A percentile compares a stretch with the other conserved stretches of the same genome.
Conservation (phyloP, 1,139 yeast genomes). For the Spathaspora sp. region DNA sequence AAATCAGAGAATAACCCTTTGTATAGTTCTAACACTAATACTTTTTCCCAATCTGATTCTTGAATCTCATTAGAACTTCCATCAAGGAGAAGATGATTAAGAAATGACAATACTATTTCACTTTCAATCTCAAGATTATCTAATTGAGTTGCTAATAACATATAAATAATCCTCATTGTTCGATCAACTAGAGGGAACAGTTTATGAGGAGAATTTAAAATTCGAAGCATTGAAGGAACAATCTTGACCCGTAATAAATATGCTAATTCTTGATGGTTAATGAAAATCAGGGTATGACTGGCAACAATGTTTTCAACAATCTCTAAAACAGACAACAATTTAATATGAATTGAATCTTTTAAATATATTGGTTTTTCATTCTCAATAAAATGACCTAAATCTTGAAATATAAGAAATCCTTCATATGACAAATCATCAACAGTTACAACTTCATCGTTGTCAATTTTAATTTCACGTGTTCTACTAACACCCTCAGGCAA, state of each 20-base stretch:
- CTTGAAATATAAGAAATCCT: conserved; percentile 66
- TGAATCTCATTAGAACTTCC: conserved; percentile 11
- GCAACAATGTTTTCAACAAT: conserved; percentile 67
- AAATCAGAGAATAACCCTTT: conserved; percentile 60
- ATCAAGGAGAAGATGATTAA: conserved; percentile 61
- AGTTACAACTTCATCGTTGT: conserved; percentile 39
- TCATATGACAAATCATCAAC: conserved; percentile 63
- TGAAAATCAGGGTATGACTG: conserved; percentile 56
- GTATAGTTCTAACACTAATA: conserved; percentile 71
- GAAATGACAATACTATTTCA: conserved; percentile 72
- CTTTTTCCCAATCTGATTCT: conserved; percentile 61
- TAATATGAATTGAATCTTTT: conserved; percentile 46
- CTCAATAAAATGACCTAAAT: conserved; percentile 69
- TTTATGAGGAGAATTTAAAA: conserved; percentile 44
- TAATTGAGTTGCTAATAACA: conserved; percentile 62
- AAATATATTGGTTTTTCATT: conserved; percentile 54
- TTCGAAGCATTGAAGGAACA: conserved; percentile 71
- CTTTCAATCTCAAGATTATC: conserved; percentile 67
- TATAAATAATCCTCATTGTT: conserved; percentile 65
- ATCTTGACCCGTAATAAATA: conserved; percentile 63
- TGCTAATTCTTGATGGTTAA: conserved; percentile 61
- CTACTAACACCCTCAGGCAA: conserved; percentile 11
- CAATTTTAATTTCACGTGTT: conserved; percentile 37
- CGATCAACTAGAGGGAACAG: conserved; percentile 71
- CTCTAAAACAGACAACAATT: conserved; percentile 74